A percentile compares a stretch with the other conserved stretches of the same genome.
These are phyloP conservation scores for Spinellus fusiger DNA, from an alignment of 192 early-diverging fungal species.

Conservation along the genomic window DNA sequence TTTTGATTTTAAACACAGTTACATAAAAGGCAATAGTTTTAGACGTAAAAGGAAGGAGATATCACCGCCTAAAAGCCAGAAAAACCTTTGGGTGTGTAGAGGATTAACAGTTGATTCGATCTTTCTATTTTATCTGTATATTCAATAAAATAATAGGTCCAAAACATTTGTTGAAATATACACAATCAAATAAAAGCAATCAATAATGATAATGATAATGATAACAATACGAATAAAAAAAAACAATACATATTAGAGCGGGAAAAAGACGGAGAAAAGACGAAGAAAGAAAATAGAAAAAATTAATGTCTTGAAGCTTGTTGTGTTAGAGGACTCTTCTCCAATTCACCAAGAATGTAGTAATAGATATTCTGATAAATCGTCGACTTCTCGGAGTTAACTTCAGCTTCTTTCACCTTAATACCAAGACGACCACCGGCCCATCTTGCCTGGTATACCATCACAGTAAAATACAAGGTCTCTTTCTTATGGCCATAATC, in stretches of 20 bases:
- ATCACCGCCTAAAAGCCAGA: no score
- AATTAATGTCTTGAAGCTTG: neutral
- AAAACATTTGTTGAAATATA: neutral
- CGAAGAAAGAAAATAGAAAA: neutral
- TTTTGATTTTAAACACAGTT: no score
- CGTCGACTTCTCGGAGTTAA: neutral
- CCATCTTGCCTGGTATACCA: constrained; percentile 22
- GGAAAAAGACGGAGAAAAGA: no score
- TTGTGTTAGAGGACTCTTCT: neutral
- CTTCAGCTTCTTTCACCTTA: constrained; percentile 17
- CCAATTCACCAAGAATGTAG: neutral
- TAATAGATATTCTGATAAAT: neutral
- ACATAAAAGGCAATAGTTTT: no score
- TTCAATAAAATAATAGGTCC: no score
- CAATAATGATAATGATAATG: neutral
- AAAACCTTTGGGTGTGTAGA: no score
- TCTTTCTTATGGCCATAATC: neutral
- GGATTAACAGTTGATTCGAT: no score
- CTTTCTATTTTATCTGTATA: no score
- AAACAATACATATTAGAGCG: neutral
- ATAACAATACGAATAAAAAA: neutral
- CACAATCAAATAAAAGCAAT: neutral
- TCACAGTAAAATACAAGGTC: constrained; percentile 8
- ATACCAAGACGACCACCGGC: constrained; percentile 12
- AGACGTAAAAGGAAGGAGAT: no score